Evolutionary conservation across 495 filamentous ascomycete genomes (phyloP), one percentile per base, ranked within the genome.

Genomic region (Penicillium soppii): DNA sequence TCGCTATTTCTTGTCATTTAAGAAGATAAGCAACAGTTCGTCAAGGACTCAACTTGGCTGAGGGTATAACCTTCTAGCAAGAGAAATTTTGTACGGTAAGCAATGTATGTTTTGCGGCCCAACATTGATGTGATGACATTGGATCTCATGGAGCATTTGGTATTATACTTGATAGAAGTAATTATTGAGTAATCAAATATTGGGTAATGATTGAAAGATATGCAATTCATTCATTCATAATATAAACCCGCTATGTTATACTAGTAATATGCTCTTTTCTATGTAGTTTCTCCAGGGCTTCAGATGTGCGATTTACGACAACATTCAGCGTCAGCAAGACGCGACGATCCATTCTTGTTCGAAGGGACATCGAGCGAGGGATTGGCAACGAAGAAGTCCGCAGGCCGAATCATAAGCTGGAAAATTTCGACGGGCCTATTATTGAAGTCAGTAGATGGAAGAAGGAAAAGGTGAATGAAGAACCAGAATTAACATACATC

Each of bases 311-410:
- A 54, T 22, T 59, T 60, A 0, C 66, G 67, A 46, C 69, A 72
- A 39, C 67, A 73, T 32, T 67, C 62, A 4, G 65, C 58, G 2
- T 73, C 61, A 0, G 75, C 72, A 6, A 84, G 62, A 16, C 78
- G 65, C 10, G 77, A 82, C 10, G 78, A 68, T 40, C 64, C 60
- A 56, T 86, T 85, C 65, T 77, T 76, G 29, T 53, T 72, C 0
- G 72, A 84, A 16, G 86, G 81, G 21, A 91, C 88, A 68, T 92
- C 88, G 29, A 90, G 50, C 9, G 86, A 83, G 0, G 88, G 88
- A 50, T 91, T 92, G 58, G 72, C 76, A 6, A 81, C 80, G 66
- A 92, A 92, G 72, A 92, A 91, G 52, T 89, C 87, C 15, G 78
- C 78, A 0, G 87, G 88, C 50, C 85, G 83, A 48, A 91, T 88